A percentile compares a stretch with the other conserved stretches of the same genome.
These are phyloP conservation scores for Artemisia annua DNA, from an alignment of 129 eudicot species.

Conservation along the genomic window DNA sequence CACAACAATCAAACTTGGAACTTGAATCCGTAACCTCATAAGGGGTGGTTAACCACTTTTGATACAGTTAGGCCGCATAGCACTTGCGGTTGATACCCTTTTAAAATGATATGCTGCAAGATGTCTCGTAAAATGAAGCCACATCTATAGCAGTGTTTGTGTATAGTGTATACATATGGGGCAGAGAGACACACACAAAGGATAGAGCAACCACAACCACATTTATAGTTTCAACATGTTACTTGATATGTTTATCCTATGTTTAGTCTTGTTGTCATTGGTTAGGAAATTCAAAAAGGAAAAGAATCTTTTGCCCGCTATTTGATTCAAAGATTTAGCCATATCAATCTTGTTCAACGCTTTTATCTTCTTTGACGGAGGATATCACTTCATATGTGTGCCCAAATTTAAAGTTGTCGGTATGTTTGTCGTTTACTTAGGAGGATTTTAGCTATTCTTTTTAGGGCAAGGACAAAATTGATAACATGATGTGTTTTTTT, in stretches of 20 bases:
- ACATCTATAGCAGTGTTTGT: too few species aligned
- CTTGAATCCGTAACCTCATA: too few species aligned
- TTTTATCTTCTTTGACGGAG: constrained; percentile 32
- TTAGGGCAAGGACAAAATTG: constrained; percentile 23
- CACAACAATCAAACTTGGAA: too few species aligned
- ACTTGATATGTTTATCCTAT: constrained; percentile 7
- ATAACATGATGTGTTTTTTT: constrained; percentile 24
- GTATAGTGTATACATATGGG: not conserved
- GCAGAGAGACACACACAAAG: not conserved
- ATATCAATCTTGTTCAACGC: constrained; percentile 29
- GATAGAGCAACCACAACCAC: not conserved
- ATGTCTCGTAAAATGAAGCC: too few species aligned
- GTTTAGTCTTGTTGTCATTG: constrained; percentile 16
- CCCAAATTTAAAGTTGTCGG: constrained; percentile 35
- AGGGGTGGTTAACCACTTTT: too few species aligned
- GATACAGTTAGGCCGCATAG: too few species aligned
- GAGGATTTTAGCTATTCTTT: constrained; percentile 18
- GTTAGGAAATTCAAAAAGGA: constrained; percentile 11
- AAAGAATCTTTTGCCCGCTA: constrained; percentile 3
- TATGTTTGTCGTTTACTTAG: constrained; percentile 32
- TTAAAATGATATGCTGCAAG: too few species aligned
- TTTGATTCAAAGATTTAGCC: constrained; percentile 20
- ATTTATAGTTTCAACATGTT: constrained; percentile 1
- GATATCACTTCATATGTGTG: constrained; percentile 45
- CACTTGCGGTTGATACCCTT: too few species aligned